Evolutionary conservation across 2,329 filamentous ascomycete genomes (phyloP), one percentile per base, ranked within the genome.

Genomic region (Arthroderma sp.): DNA sequence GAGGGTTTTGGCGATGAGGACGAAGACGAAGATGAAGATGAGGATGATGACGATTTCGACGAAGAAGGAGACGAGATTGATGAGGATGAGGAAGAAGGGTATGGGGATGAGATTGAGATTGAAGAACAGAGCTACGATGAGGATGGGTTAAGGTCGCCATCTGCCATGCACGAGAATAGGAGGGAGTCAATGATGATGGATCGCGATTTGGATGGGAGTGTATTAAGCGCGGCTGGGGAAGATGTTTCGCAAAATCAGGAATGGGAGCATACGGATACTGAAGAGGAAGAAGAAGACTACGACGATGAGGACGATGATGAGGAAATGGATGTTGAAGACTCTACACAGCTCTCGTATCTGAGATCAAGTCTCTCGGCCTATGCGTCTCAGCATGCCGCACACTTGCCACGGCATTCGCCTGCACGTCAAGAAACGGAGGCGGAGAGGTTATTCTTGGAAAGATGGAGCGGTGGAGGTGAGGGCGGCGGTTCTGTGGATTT

Each of bases 191-290:
- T 50, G 33, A 68, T 76, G 55, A 80, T 82, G 74, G 78, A 75
- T 42, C 77, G 72, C n/a, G 73, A 86, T 56, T 68, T 86, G 36
- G 82, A 86, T 58, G 80, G 78, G 40, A 80, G 82, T 48, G 75
- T 86, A 32, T 80, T 81, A 15, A 79, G 83, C 47, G 60, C 58
- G 48, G 78, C 72, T 5, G 64, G 64, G 32, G 53, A 58, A 36
- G 58, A 49, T 4, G 56, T 48, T 6, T 60, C 57, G 29, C 74
- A 77, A 55, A 75, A 71, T 27, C 70, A 66, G 28, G 75, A 76
- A 53, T 86, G 86, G 65, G 82, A 87, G 66, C 82, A 86, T 58
- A 86, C 83, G 6, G 83, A 86, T 62, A 82, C 81, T 2, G 82
- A 86, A 52, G 80, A 71, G 6, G 61, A 64, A 10, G 61, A 63